These are phyloP conservation scores for Aegilops speltoides DNA, from an alignment of 176 grass and related monocot genomes.

Conservation along the genomic window DNA sequence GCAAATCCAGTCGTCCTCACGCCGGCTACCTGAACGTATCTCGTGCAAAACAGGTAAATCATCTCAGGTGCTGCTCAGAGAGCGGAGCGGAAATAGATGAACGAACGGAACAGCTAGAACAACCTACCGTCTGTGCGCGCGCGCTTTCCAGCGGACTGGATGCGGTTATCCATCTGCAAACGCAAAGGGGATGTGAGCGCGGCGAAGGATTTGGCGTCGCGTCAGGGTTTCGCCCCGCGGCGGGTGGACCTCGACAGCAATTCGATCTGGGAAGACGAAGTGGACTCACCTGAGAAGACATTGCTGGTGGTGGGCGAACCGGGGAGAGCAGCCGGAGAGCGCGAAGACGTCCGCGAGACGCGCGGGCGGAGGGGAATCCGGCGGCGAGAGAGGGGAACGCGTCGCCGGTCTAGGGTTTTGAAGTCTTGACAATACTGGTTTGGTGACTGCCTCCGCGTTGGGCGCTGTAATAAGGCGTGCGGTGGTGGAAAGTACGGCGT, in stretches of 20 bases:
- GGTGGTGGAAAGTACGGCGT: background rate
- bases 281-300: slow-evolving; percentile 57
- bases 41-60: slow-evolving; percentile 5
- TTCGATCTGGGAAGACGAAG: background rate
- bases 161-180: slow-evolving; percentile 67
- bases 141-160: slow-evolving; percentile 72
- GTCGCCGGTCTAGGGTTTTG: slow-evolving; percentile 43
- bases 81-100: background rate
- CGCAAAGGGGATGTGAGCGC: background rate
- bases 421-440: background rate
- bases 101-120: background rate
- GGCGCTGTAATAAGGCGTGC: slow-evolving; percentile 12
- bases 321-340: background rate
- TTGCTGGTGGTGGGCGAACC: background rate
- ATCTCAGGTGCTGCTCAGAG: background rate
- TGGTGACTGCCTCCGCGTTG: slow-evolving; percentile 10
- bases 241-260: background rate
- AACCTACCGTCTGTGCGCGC: slow-evolving; percentile 79
- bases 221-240: background rate
- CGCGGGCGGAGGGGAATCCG: slow-evolving; percentile 19
- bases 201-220: background rate
- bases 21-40: slow-evolving; percentile 42
- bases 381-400: slow-evolving; percentile 9
- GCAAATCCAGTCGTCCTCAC: slow-evolving; percentile 90
- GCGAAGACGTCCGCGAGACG: background rate